Conservation (phyloP, 2,329 filamentous ascomycete species). For the Cladosporium austrohemisphaericum region DNA sequence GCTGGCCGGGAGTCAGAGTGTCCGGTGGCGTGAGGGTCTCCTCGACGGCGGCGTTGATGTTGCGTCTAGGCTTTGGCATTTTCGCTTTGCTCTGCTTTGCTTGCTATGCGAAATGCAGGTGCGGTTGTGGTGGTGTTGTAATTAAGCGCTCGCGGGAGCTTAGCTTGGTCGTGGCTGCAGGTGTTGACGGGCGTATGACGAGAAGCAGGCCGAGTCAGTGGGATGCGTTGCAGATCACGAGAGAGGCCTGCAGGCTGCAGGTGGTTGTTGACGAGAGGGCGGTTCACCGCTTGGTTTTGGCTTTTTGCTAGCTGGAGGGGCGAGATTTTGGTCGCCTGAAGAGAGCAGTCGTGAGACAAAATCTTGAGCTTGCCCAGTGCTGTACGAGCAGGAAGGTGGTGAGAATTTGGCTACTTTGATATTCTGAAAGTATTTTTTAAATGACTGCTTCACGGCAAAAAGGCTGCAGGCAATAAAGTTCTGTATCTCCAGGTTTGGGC, state of each 20-base stretch:
- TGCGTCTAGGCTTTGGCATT: conserved; percentile 75
- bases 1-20: conserved; percentile 49
- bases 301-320: not conserved
- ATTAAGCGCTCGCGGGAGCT: conserved; percentile 2
- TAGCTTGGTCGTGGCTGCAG: conserved; percentile 13
- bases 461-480: not conserved
- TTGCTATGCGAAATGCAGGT: not conserved
- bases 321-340: not conserved
- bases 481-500: not conserved
- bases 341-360: no score
- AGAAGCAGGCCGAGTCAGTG: conserved; percentile 1
- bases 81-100: conserved; percentile 1
- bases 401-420: no score
- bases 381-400: no score
- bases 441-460: not conserved
- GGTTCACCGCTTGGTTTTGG: conserved; percentile 8
- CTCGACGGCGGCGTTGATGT: conserved; percentile 71
- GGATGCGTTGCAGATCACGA: conserved; percentile 2
- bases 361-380: no score
- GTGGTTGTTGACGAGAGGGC: not conserved
- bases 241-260: not conserved
- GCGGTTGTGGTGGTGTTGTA: not conserved
- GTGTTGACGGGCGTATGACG: conserved; percentile 14
- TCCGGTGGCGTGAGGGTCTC: conserved; percentile 62
- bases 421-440: not conserved